These are phyloP conservation scores for Phalaenopsis hybrid DNA, from an alignment of 116 monocot species.

Conservation along the genomic window DNA sequence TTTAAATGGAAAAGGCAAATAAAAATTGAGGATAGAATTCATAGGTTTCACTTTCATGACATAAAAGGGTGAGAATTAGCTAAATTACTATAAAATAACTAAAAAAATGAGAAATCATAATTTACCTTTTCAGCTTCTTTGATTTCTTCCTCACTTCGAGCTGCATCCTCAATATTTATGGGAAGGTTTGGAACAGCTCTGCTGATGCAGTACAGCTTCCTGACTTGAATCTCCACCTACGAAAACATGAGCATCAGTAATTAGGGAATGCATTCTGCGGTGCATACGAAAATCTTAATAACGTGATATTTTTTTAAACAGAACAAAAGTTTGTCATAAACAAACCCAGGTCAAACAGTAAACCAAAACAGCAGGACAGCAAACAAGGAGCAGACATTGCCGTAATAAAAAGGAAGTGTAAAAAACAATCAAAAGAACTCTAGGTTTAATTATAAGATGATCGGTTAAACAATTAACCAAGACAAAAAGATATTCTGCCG, in stretches of 20 bases:
- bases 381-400: not conserved
- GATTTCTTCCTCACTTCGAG: slow-evolving; percentile 78
- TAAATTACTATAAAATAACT: not conserved
- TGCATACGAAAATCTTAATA: not conserved
- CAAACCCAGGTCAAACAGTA: not conserved
- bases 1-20: not conserved
- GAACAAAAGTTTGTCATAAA: not conserved
- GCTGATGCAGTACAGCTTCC: slow-evolving; percentile 73
- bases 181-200: slow-evolving; percentile 67
- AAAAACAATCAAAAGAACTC: not conserved
- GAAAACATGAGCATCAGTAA: not conserved
- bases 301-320: not conserved
- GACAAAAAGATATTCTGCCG: no score
- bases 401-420: not conserved
- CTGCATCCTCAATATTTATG: slow-evolving; percentile 87
- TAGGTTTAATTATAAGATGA: not conserved
- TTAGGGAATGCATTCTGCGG: not conserved
- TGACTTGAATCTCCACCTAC: slow-evolving; percentile 85
- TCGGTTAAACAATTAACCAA: not conserved
- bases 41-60: not conserved
- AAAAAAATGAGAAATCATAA: not conserved
- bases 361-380: not conserved
- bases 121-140: slow-evolving; percentile 66
- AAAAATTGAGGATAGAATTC: not conserved
- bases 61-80: not conserved